Conservation (phyloP, 805 yeast genomes). For the Debaryomyces maramus region DNA sequence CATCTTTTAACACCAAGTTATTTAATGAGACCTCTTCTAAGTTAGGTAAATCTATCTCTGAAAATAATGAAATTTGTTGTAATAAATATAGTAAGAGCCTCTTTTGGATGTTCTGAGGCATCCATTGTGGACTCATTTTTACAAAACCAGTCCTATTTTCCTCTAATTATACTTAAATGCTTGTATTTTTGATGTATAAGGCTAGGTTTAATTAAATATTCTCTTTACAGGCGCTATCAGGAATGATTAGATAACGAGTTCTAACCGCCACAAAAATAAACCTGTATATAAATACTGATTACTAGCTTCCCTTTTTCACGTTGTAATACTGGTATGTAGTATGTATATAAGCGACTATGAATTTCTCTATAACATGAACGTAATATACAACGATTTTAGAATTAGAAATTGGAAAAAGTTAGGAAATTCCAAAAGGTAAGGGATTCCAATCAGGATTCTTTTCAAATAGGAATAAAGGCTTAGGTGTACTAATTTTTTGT, state of each 20-base stretch:
- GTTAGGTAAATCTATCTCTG: conserved; percentile 78
- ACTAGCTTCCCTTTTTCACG: too few species aligned
- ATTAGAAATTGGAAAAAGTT: conserved; percentile 4
- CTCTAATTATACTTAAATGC: not conserved
- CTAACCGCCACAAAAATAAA: not conserved
- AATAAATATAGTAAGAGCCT: conserved; percentile 76
- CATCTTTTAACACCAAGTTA: conserved; percentile 53
- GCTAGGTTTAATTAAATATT: too few species aligned
- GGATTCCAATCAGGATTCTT: conserved; percentile 47
- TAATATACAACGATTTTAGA: not conserved
- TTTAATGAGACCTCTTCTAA: conserved; percentile 71
- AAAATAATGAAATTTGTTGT: conserved; percentile 77
- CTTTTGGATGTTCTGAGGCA: conserved; percentile 83
- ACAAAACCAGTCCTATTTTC: not conserved
- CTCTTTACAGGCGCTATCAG: not conserved
- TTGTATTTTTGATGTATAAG: not conserved
- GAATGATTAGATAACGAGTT: not conserved
- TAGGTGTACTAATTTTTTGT: conserved; percentile 5
- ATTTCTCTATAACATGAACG: too few species aligned
- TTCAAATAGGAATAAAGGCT: conserved; percentile 25
- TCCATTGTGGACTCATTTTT: conserved; percentile 51
- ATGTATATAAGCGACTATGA: too few species aligned
- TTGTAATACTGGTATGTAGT: too few species aligned
- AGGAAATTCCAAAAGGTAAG: conserved; percentile 50
- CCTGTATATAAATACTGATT: conserved; percentile 1